Base-by-base conservation (phyloP, 495 filamentous ascomycete genomes). In the Aspergillus homomorphus region DNA sequence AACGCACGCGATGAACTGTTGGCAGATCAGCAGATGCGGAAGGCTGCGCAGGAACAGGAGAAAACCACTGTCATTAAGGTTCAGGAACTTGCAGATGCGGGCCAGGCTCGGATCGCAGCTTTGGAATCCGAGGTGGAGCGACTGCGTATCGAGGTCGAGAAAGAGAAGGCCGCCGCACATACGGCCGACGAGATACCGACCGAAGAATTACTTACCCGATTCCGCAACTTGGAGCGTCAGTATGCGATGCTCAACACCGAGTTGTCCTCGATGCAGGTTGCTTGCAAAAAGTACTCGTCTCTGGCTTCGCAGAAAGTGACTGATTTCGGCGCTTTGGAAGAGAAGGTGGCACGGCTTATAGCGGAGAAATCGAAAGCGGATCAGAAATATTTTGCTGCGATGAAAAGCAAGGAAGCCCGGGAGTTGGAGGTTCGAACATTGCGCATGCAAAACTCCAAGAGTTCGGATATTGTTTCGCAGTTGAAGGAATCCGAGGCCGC, bases 281-380 rank as follows among this genome's bases (percentile, higher is more conserved):
- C 91, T 0, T 96, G 88, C 73, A 95, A 89, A 72, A 93, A 91
- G 67, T 86, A 92, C 26, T 87, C 89, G 59, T 84, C 83, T 16
- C 70, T 96, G 23, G 90, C 89, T n/a, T 84, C 86, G 18, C 90
- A 90, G 70, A 98, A 96, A 70, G 84, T 96, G 19, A 79, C 84
- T 55, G 91, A 94, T 57, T 82, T 88, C 51, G 69, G 78, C 7
- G 82, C 81, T 2, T 73, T 89, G 63, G 94, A 98, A 73, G 92
- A 97, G 48, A 87, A 87, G 60, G 76, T 95, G 42, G 79, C 82
- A 23, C 76, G 88, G 5, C 75, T 94, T 10, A 82, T 79, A 3
- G 92, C 91, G 0, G 94, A 98, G 71, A 98, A 98, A 72, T 83
- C 85, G 33, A 98, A 96, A 67, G 95, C 95, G 0, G 92, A 98